Percentiles rank a stretch among this genome's conserved stretches.
Conservation (phyloP, 441 rosid species). For the Pelargonium cotyledonis region DNA sequence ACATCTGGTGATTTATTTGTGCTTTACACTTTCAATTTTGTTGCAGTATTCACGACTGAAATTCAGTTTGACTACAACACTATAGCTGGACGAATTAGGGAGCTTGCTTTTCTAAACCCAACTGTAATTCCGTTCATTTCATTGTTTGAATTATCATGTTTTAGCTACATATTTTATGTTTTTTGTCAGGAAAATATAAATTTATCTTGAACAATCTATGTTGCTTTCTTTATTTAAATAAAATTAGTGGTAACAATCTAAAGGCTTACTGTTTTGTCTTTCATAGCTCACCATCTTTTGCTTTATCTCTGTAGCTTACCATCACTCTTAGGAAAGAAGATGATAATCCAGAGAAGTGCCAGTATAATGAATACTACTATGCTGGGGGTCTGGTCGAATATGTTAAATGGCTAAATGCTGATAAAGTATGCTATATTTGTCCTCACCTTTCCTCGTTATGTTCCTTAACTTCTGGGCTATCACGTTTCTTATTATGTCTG, state of each 20-base stretch:
- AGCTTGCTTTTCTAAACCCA: slow-evolving; percentile 93
- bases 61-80: slow-evolving; percentile 83
- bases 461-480: neutral
- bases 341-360: slow-evolving; percentile 47
- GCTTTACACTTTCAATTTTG: slow-evolving; percentile 17
- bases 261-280: slow-evolving; percentile 12
- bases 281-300: slow-evolving; percentile 11
- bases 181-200: neutral
- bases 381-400: slow-evolving; percentile 93
- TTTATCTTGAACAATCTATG: neutral
- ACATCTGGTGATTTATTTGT: slow-evolving; percentile 16
- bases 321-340: slow-evolving; percentile 61
- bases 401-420: slow-evolving; percentile 82
- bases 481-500: neutral
- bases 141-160: slow-evolving; percentile 9
- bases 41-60: slow-evolving; percentile 79
- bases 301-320: slow-evolving; percentile 51
- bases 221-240: slow-evolving; percentile 4
- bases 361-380: slow-evolving; percentile 60
- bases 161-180: neutral
- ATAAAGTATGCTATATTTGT: slow-evolving; percentile 51
- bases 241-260: neutral
- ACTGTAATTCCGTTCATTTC: slow-evolving; percentile 40
- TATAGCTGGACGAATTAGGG: slow-evolving; percentile 80
- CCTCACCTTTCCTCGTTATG: neutral